Percentiles rank a stretch among this genome's conserved stretches.
Evolutionary conservation across 192 early-diverging fungal species (phyloP).

Genomic region (Mortierella antarctica): DNA sequence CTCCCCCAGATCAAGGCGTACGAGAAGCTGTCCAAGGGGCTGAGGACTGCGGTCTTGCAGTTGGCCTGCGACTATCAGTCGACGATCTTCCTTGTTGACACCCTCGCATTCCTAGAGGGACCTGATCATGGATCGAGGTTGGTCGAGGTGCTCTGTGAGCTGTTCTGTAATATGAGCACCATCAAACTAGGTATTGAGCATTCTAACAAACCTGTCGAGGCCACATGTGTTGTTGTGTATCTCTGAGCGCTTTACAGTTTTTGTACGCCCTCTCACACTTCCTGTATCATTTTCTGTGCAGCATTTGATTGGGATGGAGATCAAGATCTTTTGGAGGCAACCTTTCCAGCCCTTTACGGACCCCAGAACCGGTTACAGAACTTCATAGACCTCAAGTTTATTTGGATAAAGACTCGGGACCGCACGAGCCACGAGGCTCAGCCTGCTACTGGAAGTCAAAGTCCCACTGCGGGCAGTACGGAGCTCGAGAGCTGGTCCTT

Average conservation of each 20-base stretch:
- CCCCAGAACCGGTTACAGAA: slow-evolving; percentile 4
- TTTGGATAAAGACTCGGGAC: slow-evolving; percentile 3
- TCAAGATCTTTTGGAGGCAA: slow-evolving; percentile 21
- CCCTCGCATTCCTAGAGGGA: slow-evolving; percentile 12
- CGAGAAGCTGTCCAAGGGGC: not conserved
- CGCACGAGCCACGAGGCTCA: too few relatives aligned
- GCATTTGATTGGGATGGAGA: slow-evolving; percentile 43
- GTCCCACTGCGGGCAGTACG: too few relatives aligned
- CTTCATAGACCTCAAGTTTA: slow-evolving; percentile 25
- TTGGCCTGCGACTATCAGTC: slow-evolving; percentile 13
- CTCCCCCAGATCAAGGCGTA: slow-evolving; percentile 17
- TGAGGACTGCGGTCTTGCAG: slow-evolving; percentile 27
- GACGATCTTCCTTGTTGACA: slow-evolving; percentile 31
- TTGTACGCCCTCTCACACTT: not conserved
- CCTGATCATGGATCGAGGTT: not conserved
- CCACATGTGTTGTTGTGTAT: not conserved
- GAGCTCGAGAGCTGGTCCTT: too few relatives aligned
- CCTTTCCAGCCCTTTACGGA: slow-evolving; percentile 2
- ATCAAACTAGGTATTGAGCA: slow-evolving; percentile 27
- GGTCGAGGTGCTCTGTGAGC: slow-evolving; percentile 7
- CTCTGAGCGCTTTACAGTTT: not conserved
- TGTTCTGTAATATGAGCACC: slow-evolving; percentile 1
- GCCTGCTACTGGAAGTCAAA: not conserved
- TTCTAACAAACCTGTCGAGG: not conserved
- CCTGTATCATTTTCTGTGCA: not conserved